Evolutionary conservation across 2,329 filamentous ascomycete species (phyloP).

Genomic region (Alternaria sp.): DNA sequence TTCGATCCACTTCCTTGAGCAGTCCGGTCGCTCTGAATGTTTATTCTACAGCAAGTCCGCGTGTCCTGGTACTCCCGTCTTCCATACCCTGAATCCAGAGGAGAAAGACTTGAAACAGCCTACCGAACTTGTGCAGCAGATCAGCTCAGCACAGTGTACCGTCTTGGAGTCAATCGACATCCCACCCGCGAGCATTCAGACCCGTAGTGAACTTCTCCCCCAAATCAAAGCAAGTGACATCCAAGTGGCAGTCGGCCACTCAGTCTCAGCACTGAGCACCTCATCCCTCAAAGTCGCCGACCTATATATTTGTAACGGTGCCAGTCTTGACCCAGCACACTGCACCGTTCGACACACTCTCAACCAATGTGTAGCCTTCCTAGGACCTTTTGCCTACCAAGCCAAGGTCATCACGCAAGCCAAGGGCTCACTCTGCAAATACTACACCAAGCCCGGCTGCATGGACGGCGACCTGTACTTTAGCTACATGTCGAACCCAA

Average conservation of each 20-base stretch:
- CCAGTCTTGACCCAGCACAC: background rate
- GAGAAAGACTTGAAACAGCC: background rate
- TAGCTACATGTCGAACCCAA: background rate
- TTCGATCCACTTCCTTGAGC: background rate
- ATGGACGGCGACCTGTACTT: background rate
- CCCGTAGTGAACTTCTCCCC: background rate
- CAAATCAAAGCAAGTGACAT: background rate
- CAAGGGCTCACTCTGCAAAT: background rate
- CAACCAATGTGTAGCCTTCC: background rate
- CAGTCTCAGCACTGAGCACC: background rate
- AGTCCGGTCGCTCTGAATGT: background rate
- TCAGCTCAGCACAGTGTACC: background rate
- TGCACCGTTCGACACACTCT: background rate
- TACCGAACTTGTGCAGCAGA: background rate
- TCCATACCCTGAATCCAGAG: background rate
- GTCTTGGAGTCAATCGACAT: background rate
- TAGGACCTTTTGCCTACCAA: background rate
- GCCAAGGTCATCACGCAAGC: background rate
- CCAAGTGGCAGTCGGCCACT: background rate
- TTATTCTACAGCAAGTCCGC: background rate
- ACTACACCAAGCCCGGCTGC: constrained; percentile 9
- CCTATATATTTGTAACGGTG: background rate
- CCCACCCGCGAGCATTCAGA: background rate
- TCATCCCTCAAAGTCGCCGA: background rate
- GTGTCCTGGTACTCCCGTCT: background rate